Base-by-base conservation (phyloP, 1,284 basidiomycete genomes). In the Cystobasidium slooffiae region DNA sequence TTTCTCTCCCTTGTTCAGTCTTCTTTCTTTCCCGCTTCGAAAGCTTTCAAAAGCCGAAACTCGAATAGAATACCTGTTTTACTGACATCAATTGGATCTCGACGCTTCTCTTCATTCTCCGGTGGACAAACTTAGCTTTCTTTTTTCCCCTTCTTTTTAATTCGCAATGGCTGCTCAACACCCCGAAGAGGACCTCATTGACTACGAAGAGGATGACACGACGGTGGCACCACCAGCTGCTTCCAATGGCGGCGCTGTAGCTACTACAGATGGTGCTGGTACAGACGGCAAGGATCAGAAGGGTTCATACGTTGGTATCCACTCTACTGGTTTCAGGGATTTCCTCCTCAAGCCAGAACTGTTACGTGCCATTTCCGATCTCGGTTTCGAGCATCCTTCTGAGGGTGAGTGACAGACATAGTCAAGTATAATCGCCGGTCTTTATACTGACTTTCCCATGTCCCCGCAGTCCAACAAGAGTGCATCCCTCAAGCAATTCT, bases 401-500 rank as follows among this genome's bases (percentile, higher is more conserved):
- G 97, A 99, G 88, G 96, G 96, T 97, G 80, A 77, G 41, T 55
- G 8, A 20, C 20, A 56, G 12, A 49, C 20, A 16, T 12, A 24
- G 18, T 39, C 49, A 53, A 20, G 20, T 12, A 8, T 24, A 4
- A 46, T 46, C 31, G 31, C 7, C 39, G 31, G 31, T 5, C 31
- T 47, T 43, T 56, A n/a, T 69, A 22, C 31, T 66, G n/a, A 43
- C 39, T 10, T 70, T 3, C 20, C 20, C 63, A 51, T 10, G 20
- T 6, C 9, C 43, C 56, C 37, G 67, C 82, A 98, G 97, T 99
- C 78, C 97, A 99, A 86, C 97, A 99, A 86, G 97, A 99, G 86
- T 99, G 97, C 84, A 99, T 99, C 79, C 97, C 97, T 69, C 97
- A 99, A 86, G 96, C 97, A 75, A 97, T 99, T 79, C 88, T 99